These are phyloP conservation scores for Cladosporium colombiae DNA, from an alignment of 2,329 filamentous ascomycete genomes.

Conservation along the genomic window DNA sequence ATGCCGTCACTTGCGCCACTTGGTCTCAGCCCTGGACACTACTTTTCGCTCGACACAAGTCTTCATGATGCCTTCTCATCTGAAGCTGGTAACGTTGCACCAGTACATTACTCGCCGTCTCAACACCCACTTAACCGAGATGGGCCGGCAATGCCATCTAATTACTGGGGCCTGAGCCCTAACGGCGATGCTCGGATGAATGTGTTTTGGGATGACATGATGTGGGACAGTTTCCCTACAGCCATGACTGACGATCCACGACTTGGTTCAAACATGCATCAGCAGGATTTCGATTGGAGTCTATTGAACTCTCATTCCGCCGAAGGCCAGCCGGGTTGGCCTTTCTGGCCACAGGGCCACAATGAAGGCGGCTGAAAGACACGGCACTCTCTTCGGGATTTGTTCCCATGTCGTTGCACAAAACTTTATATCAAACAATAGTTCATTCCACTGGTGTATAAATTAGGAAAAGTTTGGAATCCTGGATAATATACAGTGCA, in stretches of 20 bases:
- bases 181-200: slow-evolving; percentile 27
- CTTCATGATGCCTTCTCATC: slow-evolving; percentile 12
- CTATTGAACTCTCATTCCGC: slow-evolving; percentile 4
- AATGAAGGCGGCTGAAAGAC: slow-evolving; percentile 10
- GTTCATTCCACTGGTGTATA: slow-evolving; percentile 4
- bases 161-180: slow-evolving; percentile 25
- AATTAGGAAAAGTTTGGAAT: not conserved
- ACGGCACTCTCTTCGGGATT: not conserved
- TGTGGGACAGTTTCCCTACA: slow-evolving; percentile 28
- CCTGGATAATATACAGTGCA: not conserved
- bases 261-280: not conserved
- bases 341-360: slow-evolving; percentile 10
- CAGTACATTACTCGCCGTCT: not conserved
- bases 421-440: slow-evolving; percentile 3
- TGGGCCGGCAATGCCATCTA: slow-evolving; percentile 21
- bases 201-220: slow-evolving; percentile 29
- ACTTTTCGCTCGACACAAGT: slow-evolving; percentile 14
- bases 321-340: slow-evolving; percentile 16
- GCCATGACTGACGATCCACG: slow-evolving; percentile 12
- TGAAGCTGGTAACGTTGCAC: slow-evolving; percentile 8
- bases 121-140: slow-evolving; percentile 23
- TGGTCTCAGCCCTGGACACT: slow-evolving; percentile 19
- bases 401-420: not conserved
- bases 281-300: slow-evolving; percentile 20
- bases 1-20: slow-evolving; percentile 19